Evolutionary conservation across 140 eudicot genomes (phyloP), one percentile per base, ranked within the genome.

Genomic region (Senecio squalidus): DNA sequence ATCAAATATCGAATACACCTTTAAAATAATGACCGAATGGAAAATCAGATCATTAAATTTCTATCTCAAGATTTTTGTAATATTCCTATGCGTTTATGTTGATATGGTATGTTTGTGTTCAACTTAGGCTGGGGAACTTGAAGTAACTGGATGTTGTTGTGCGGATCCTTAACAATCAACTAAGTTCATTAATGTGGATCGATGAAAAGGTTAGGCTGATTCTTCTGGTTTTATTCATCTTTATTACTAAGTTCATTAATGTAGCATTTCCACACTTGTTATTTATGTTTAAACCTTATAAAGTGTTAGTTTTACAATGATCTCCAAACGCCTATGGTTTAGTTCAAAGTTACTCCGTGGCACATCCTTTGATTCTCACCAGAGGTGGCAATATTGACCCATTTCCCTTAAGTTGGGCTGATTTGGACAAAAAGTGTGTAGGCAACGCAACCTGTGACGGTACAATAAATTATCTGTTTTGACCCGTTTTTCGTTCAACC

Each of bases 151-250:
- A 92, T 82, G 96, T 80, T 17, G 98, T 87, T 24, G 96, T 84
- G 40, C 84, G 95, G 40, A 88, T 92, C 50, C 79, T 87, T 65
- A 87, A 92, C 83, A 87, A 84, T 68, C 98, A 92, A 64, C 62
- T 92, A 43, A 92, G 96, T 40, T 92, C 96, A n/a, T 61, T 92
- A 69, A 84, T 82, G 96, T 87, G 96, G 98, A 80, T 87, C 21
- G 96, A 87, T 66, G 98, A 92, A 71, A 92, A 92, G 96, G 98
- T 92, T 51, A 71, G 73, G 8, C 40, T 54, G 65, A 39, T n/a
- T 1, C 8, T 36, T 34, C 18, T 56, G 16, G 8, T 25, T 49
- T 16, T 48, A 5, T 45, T 60, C 29, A 5, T 24, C 27, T n/a
- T n/a, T n/a, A n/a, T n/a, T n/a, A n/a, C n/a, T 7, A 28, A 28